Evolutionary conservation across 2,329 filamentous ascomycete genomes (phyloP).

Genomic region (Knoxdaviesia proteae): DNA sequence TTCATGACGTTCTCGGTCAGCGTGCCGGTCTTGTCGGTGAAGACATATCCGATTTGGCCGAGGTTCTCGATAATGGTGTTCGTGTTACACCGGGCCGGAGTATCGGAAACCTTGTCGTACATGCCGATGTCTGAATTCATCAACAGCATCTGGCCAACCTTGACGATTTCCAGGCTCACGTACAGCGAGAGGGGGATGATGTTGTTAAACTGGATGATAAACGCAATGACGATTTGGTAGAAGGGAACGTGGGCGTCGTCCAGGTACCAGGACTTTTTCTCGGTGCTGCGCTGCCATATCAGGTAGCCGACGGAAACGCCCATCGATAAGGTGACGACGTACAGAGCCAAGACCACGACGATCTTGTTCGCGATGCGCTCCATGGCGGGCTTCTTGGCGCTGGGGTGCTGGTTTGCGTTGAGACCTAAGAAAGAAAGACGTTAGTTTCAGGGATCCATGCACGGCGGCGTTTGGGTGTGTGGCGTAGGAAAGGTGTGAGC

Average conservation of each 20-base stretch:
- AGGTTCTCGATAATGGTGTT: constrained; percentile 91
- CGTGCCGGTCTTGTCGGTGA: constrained; percentile 89
- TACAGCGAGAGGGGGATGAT: constrained; percentile 83
- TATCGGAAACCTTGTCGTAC: constrained; percentile 71
- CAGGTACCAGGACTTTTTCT: constrained; percentile 59
- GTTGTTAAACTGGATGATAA: constrained; percentile 93
- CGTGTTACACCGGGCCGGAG: constrained; percentile 73
- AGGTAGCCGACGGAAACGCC: constrained; percentile 69
- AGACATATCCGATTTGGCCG: constrained; percentile 74
- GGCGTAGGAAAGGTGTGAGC: no score
- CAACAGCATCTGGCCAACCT: constrained; percentile 58
- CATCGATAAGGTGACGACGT: constrained; percentile 59
- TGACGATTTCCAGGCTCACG: constrained; percentile 74
- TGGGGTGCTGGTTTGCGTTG: constrained; percentile 77
- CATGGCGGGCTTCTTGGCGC: constrained; percentile 61
- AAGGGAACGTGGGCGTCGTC: constrained; percentile 48
- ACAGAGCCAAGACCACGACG: constrained; percentile 59
- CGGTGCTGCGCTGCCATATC: constrained; percentile 49
- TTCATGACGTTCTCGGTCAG: constrained; percentile 92
- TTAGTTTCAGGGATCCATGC: background rate
- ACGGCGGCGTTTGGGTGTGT: no score
- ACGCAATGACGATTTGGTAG: constrained; percentile 68
- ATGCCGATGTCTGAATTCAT: constrained; percentile 68
- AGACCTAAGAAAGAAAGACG: constrained; percentile 19
- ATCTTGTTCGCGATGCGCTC: constrained; percentile 62